phyloP scores from a whole-genome alignment of 768 basidiomycete genomes.

The Candolleomyces eurysporus region DNA sequence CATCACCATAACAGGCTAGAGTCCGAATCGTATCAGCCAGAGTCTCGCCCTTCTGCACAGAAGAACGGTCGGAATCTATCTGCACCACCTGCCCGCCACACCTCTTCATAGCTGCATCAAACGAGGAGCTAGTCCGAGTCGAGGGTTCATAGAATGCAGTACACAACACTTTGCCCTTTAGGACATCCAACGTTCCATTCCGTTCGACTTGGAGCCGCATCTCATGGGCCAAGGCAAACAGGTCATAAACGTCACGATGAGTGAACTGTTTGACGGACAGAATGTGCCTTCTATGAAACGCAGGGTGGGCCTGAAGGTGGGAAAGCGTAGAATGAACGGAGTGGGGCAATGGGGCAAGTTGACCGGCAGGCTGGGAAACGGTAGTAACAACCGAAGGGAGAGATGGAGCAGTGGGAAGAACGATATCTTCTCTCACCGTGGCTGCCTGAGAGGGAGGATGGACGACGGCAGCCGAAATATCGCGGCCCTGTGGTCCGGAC shows the following conservation, averaged over 20 bases:
- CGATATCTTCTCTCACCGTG: constrained; percentile 27
- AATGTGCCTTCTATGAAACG: constrained; percentile 92
- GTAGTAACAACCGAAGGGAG: constrained; percentile 14
- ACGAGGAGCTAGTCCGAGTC: constrained; percentile 92
- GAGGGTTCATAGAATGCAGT: constrained; percentile 97
- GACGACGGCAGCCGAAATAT: constrained; percentile 64
- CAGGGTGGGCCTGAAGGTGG: constrained; percentile 65
- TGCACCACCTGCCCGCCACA: constrained; percentile 95
- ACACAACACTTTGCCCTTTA: constrained; percentile 88
- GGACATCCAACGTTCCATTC: constrained; percentile 80
- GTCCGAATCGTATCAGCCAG: constrained; percentile 93
- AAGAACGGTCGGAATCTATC: constrained; percentile 76
- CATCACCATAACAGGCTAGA: constrained; percentile 92
- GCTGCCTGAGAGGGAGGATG: constrained; percentile 38
- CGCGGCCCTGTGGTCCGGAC: constrained; percentile 59
- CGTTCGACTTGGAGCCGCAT: constrained; percentile 97
- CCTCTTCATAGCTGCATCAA: constrained; percentile 98
- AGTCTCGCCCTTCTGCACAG: constrained; percentile 91
- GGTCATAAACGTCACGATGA: constrained; percentile 84
- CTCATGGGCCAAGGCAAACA: constrained; percentile 94
- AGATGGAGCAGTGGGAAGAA: constrained; percentile 21
- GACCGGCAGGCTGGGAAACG: too few species aligned
- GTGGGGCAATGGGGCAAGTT: constrained; percentile 1
- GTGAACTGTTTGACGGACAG: constrained; percentile 93
- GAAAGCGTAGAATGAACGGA: constrained; percentile 37